Base-by-base conservation (phyloP, 1,139 yeast genomes). In the Yamadazyma friedrichii region DNA sequence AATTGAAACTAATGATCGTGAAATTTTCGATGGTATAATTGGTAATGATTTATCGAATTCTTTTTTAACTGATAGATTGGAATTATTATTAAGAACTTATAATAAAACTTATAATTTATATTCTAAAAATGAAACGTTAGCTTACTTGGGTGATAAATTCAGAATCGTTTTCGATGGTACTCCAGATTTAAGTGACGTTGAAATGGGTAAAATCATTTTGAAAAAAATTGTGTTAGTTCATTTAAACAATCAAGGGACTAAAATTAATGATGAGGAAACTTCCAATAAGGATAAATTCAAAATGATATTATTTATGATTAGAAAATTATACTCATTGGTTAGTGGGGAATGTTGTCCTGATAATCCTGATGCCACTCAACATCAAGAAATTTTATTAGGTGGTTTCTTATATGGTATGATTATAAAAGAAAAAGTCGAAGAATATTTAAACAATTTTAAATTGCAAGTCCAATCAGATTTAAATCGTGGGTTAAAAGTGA, bases 321-420 rank as follows among this genome's bases (percentile, higher is more conserved):
- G 98, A 74, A 94, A 93, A 65, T 77, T 93, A 46, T 94, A 94
- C 62, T 78, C 98, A 1, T 75, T 94, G 51, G 98, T 93, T 38
- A 96, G 96, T 31, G 98, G 98, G 44, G 97, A 91, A 59, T 91
- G 98, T 66, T 74, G 93, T 44, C 94, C 97, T 17, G 99, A 93
- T 64, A 93, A 94, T 68, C 98, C 99, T 58, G 99, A 93, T 83
- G 95, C 98, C 33, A 88, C 97, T 9, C 98, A 94, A 70, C 98
- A 93, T 73, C 99, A 93, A 69, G 99, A 93, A 69, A 89, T 93
- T 26, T 70, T 93, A 50, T 75, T 93, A 42, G 98, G 98, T 48
- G 99, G 99, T 16, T 89, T 93, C 77, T 73, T 93, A 43, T 93
- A 88, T 57, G 98, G 98, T 51, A 91, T 91, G 96, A 93, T 93